Evolutionary conservation across 2,329 filamentous ascomycete species (phyloP).

Genomic region (Talaromyces sp.): DNA sequence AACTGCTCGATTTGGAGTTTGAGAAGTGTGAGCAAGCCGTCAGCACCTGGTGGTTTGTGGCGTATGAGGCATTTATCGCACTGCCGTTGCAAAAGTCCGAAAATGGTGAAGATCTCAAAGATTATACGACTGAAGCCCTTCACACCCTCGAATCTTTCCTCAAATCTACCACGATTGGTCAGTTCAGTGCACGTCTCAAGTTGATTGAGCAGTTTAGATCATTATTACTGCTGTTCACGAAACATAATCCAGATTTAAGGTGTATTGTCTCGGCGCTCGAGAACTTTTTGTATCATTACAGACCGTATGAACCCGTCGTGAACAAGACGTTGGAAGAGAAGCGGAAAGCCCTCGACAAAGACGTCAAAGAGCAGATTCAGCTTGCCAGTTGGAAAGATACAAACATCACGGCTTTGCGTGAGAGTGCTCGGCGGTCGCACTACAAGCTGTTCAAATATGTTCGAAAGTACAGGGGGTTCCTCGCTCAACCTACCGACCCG

Average conservation of each 20-base stretch:
- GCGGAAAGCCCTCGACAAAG: conserved; percentile 76
- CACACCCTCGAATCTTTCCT: conserved; percentile 77
- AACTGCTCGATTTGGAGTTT: conserved; percentile 79
- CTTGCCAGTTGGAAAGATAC: conserved; percentile 97
- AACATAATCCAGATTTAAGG: conserved; percentile 57
- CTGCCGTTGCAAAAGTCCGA: conserved; percentile 66
- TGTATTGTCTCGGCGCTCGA: conserved; percentile 62
- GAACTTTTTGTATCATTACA: conserved; percentile 75
- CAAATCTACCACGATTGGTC: conserved; percentile 71
- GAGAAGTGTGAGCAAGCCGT: conserved; percentile 73
- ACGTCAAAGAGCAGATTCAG: conserved; percentile 88
- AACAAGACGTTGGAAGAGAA: conserved; percentile 63
- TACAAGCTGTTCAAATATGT: conserved; percentile 88
- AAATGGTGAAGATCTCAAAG: conserved; percentile 55
- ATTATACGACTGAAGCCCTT: conserved; percentile 67
- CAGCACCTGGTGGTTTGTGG: conserved; percentile 92
- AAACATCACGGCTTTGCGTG: conserved; percentile 82
- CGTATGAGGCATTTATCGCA: conserved; percentile 83
- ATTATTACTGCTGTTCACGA: conserved; percentile 61
- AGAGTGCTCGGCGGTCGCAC: conserved; percentile 87
- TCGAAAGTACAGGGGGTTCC: conserved; percentile 77
- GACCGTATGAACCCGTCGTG: conserved; percentile 65
- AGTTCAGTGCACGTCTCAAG: conserved; percentile 69
- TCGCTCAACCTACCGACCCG: conserved; percentile 70
- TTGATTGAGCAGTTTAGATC: conserved; percentile 62